Base-by-base conservation (phyloP, 106 monocot species). In the Apostasia shenzhenica region DNA sequence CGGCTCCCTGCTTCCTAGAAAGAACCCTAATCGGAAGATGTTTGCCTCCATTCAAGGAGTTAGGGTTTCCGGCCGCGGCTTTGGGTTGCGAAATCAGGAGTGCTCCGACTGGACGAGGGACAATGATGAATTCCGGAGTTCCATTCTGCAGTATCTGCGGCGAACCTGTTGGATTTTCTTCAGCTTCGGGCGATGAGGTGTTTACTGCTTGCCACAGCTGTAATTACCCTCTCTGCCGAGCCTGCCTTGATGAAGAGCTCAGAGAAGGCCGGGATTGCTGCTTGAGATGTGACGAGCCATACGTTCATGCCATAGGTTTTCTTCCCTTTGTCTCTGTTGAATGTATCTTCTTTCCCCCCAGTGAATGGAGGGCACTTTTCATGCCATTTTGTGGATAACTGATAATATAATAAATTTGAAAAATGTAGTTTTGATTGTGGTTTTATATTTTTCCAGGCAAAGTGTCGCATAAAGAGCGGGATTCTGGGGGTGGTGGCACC, bases 261-360 rank as follows among this genome's bases (percentile, higher is more conserved):
- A 55, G 63, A 37, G 73, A 71, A 51, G 84, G 83, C 9, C 63
- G 75, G 49, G 60, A 12, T 8, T 65, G 45, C 54, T 93, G 93
- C 71, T 57, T 73, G 61, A 77, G 83, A 54, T 93, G 92, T 44
- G 88, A 77, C n/a, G 71, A 63, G 46, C 78, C 76, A 45, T 87
- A 83, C 55, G 40, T 51, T 47, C 70, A 48, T 37, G 67, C 41
- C 26, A 51, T 68, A 10, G 70, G 81, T 79, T n/a, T 53, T 67
- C 4, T 69, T 5, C 48, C 10, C 45, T n/a, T 8, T 69, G 46
- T 48, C 11, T 37, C 6, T 48, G 26, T 26, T 26, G 26, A 26
- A 26, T 26, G 26, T 26, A 26, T 26, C 26, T 26, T 26, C 26
- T 26, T 26, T 26, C 26, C 26, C 26, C 26, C 26, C 26, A 26